Evolutionary conservation across 2,329 filamentous ascomycete species (phyloP).

Genomic region (Colletotrichum eleusines): DNA sequence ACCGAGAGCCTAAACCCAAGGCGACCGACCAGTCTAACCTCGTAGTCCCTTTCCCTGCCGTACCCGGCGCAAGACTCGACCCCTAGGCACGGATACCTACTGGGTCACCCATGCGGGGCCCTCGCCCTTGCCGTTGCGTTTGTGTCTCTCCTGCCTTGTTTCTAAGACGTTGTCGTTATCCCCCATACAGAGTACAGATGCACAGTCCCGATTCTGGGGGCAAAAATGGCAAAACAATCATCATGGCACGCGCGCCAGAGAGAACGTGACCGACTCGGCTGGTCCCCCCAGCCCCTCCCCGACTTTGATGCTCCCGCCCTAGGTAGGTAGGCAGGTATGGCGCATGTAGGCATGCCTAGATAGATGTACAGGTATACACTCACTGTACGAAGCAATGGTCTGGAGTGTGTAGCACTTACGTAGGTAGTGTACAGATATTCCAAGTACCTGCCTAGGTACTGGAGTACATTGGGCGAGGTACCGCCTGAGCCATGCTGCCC

Average conservation of each 20-base stretch:
- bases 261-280: slow-evolving; percentile 38
- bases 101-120: slow-evolving; percentile 2
- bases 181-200: slow-evolving; percentile 6
- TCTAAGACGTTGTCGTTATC: slow-evolving; percentile 34
- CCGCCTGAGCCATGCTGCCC: no score
- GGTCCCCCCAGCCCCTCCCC: slow-evolving; percentile 13
- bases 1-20: slow-evolving; percentile 15
- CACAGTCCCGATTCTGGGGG: not conserved
- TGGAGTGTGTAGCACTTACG: no score
- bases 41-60: not conserved
- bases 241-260: slow-evolving; percentile 33
- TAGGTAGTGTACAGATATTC: not conserved
- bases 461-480: no score
- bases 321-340: not conserved
- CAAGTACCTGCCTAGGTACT: no score
- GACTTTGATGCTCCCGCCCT: slow-evolving; percentile 1
- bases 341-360: not conserved
- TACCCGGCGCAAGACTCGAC: slow-evolving; percentile 7
- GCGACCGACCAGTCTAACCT: slow-evolving; percentile 1
- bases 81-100: not conserved
- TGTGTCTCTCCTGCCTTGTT: slow-evolving; percentile 26
- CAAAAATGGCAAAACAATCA: not conserved
- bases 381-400: no score
- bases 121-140: slow-evolving; percentile 3
- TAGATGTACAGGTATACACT: no score